These are phyloP conservation scores for Malania oleifera DNA, from an alignment of 164 flowering plant genomes.

Conservation along the genomic window DNA sequence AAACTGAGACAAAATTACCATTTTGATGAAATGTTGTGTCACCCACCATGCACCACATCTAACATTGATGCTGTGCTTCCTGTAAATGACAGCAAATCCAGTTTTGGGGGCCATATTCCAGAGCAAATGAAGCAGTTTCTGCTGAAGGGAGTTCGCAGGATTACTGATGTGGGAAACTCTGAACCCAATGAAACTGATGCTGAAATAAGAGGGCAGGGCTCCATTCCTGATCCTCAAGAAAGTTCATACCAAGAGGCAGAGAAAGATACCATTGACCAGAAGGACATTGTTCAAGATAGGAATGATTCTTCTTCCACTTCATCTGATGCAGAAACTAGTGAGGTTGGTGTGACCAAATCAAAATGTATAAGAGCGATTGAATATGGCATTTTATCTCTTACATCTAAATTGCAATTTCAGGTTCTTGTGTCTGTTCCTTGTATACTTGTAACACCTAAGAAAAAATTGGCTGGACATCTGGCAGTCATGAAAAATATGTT, in stretches of 20 bases:
- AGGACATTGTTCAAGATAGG: constrained; percentile 45
- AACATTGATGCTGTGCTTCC: constrained; percentile 27
- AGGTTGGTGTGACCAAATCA: constrained; percentile 40
- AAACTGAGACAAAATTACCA: constrained; percentile 86
- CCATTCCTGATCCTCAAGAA: constrained; percentile 30
- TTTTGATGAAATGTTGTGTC: constrained; percentile 81
- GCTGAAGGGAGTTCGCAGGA: constrained; percentile 74
- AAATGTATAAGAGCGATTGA: neutral
- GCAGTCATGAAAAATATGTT: constrained; percentile 73
- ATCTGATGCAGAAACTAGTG: constrained; percentile 58
- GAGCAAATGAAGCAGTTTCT: constrained; percentile 82
- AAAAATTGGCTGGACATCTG: constrained; percentile 82
- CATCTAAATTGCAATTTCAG: constrained; percentile 38
- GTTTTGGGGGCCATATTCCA: constrained; percentile 57
- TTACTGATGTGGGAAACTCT: constrained; percentile 64
- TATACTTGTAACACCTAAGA: constrained; percentile 84
- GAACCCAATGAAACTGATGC: constrained; percentile 48
- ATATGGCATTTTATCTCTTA: constrained; percentile 5
- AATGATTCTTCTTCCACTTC: constrained; percentile 44
- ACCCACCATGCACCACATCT: constrained; percentile 41
- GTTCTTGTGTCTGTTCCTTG: constrained; percentile 74
- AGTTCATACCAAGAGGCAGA: constrained; percentile 27
- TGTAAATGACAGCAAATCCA: constrained; percentile 40
- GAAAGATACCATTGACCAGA: constrained; percentile 39
- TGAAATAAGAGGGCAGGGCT: constrained; percentile 30